Conservation (phyloP, 768 basidiomycete genomes). For the Lactarius sanguifluus region DNA sequence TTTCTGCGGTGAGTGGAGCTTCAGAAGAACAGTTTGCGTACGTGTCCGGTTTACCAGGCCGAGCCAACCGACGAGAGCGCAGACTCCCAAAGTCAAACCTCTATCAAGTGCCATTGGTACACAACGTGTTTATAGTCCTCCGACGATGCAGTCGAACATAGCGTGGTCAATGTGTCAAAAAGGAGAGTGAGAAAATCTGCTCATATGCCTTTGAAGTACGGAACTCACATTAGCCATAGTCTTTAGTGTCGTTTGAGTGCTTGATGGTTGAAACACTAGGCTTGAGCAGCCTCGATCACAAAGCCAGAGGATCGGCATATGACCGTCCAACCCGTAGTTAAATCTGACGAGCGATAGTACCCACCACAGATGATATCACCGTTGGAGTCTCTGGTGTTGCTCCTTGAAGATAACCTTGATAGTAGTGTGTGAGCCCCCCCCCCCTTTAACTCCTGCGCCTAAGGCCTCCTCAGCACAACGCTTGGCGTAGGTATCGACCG, state of each 20-base stretch:
- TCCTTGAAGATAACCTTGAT: constrained; percentile 16
- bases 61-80: constrained; percentile 48
- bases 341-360: neutral
- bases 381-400: neutral
- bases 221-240: constrained; percentile 72
- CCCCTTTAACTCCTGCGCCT: neutral
- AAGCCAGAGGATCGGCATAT: constrained; percentile 39
- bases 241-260: constrained; percentile 48
- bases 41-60: constrained; percentile 52
- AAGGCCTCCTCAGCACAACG: constrained; percentile 7
- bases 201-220: constrained; percentile 68
- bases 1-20: constrained; percentile 42
- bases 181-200: constrained; percentile 11
- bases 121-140: constrained; percentile 43
- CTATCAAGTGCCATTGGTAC: constrained; percentile 46
- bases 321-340: neutral
- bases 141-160: neutral
- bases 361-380: neutral
- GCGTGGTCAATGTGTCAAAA: constrained; percentile 1
- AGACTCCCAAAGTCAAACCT: constrained; percentile 52
- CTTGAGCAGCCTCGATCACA: constrained; percentile 41
- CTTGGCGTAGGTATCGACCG: neutral
- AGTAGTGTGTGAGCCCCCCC: constrained; percentile 10
- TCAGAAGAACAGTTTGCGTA: constrained; percentile 57
- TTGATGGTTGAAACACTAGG: constrained; percentile 51